Conservation (phyloP, 805 yeast species). For the Saturnispora silvae region DNA sequence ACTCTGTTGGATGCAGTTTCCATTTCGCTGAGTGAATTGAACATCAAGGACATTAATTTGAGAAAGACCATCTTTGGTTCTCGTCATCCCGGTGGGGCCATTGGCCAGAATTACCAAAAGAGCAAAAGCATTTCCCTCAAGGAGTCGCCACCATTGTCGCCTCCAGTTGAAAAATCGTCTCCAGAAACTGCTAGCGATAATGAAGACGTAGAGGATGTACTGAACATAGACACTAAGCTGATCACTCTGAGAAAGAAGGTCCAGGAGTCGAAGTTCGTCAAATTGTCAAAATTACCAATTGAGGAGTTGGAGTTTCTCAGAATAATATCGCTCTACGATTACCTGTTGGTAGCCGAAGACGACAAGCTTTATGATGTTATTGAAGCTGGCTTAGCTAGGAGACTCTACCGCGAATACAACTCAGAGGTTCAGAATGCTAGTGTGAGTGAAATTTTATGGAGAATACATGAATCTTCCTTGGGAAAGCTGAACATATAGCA, state of each 20-base stretch:
- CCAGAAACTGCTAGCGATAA: background rate
- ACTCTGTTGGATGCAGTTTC: slow-evolving; percentile 72
- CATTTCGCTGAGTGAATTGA: slow-evolving; percentile 60
- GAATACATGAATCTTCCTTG: background rate
- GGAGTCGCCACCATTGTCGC: too few relatives aligned
- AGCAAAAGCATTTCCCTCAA: background rate
- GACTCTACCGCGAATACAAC: background rate
- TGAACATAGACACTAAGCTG: too few relatives aligned
- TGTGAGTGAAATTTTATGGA: background rate
- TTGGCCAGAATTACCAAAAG: slow-evolving; percentile 40
- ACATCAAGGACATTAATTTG: slow-evolving; percentile 42
- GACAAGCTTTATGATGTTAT: background rate
- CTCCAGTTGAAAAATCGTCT: background rate
- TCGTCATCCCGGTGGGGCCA: slow-evolving; percentile 88
- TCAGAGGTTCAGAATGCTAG: background rate
- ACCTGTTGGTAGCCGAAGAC: slow-evolving; percentile 12
- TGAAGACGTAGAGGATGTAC: slow-evolving; percentile 1
- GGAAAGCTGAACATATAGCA: too few relatives aligned
- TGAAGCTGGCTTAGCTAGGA: background rate
- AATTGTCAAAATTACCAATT: slow-evolving; percentile 15
- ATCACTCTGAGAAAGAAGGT: too few relatives aligned
- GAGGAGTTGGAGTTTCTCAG: slow-evolving; percentile 29
- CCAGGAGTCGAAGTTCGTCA: slow-evolving; percentile 18
- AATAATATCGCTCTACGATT: slow-evolving; percentile 29
- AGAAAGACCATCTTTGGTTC: slow-evolving; percentile 52